These are phyloP conservation scores for Collybiopsis luxurians DNA, from an alignment of 768 basidiomycete genomes.

Conservation along the genomic window DNA sequence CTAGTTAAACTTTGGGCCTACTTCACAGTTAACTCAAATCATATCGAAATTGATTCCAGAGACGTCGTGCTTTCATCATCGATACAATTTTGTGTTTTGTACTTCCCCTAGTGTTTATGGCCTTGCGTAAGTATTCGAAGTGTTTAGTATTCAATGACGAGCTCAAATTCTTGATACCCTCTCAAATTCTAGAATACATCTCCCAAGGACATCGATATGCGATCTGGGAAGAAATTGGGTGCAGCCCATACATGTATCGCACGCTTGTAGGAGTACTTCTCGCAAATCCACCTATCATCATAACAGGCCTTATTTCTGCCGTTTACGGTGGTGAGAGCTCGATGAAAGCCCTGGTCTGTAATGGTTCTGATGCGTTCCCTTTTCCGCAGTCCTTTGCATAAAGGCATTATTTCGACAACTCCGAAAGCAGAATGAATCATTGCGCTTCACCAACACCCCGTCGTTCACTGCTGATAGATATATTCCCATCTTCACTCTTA, in stretches of 20 bases:
- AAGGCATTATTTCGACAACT: neutral
- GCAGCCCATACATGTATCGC: constrained; percentile 26
- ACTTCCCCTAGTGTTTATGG: constrained; percentile 32
- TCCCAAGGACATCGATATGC: constrained; percentile 33
- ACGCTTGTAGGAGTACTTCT: constrained; percentile 24
- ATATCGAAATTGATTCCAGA: constrained; percentile 30
- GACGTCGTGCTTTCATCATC: constrained; percentile 28
- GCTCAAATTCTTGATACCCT: too few species aligned
- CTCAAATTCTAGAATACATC: constrained; percentile 24
- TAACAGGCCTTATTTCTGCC: constrained; percentile 25
- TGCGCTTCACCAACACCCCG: neutral
- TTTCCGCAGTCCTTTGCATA: neutral
- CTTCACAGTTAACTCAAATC: neutral
- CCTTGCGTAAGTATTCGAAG: constrained; percentile 26
- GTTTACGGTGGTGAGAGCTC: constrained; percentile 27
- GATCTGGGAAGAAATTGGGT: constrained; percentile 36
- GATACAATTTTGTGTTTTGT: constrained; percentile 37
- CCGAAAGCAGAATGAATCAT: neutral
- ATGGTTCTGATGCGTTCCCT: neutral
- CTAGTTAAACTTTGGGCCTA: neutral
- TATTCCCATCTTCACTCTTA: constrained; percentile 48
- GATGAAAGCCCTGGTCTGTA: neutral
- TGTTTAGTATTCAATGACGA: neutral
- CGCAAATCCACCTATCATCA: constrained; percentile 22
- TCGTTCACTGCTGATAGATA: constrained; percentile 36